phyloP scores from a whole-genome alignment of 768 basidiomycete species.

The Lentinula lateritia region DNA sequence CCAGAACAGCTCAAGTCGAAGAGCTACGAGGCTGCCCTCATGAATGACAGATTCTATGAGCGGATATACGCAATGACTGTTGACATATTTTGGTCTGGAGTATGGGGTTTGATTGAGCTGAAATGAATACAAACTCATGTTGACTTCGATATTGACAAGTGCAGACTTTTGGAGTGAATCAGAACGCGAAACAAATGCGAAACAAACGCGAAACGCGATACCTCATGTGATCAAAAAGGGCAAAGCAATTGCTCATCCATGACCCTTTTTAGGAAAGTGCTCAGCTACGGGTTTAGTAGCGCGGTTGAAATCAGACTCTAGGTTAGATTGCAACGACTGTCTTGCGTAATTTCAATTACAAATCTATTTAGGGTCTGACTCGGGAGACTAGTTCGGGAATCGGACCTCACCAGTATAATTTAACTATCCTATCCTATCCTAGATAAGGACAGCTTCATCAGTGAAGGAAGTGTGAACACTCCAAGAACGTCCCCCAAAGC shows the following conservation, averaged over 20 bases:
- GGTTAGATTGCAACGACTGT: neutral
- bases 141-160: neutral
- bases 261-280: neutral
- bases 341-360: neutral
- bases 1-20: neutral
- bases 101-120: neutral
- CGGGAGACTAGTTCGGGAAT: neutral
- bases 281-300: neutral
- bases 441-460: neutral
- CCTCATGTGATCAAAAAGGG: neutral
- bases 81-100: conserved; percentile 8
- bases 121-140: neutral
- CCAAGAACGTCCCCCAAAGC: neutral
- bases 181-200: neutral
- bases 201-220: neutral
- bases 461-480: neutral
- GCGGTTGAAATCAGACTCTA: neutral
- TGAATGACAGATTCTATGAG: conserved; percentile 9
- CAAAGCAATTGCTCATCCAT: neutral
- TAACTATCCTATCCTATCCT: too few species aligned
- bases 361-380: neutral
- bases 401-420: too few species aligned
- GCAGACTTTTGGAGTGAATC: neutral
- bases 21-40: neutral
- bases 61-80: conserved; percentile 18